phyloP scores from a whole-genome alignment of 352 stramenopile species.

The Pythium graminicola region DNA sequence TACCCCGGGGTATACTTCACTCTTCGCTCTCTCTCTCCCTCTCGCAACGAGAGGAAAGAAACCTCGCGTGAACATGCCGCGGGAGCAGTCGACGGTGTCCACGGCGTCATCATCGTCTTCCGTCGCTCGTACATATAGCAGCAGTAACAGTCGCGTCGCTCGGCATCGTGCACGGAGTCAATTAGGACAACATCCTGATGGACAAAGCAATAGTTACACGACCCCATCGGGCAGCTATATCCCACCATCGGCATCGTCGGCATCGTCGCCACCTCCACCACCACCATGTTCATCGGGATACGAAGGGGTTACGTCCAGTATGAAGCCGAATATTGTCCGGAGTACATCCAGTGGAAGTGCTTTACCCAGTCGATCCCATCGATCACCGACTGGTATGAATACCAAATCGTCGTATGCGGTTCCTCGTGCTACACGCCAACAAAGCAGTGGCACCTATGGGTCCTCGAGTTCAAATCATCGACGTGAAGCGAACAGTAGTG shows the following conservation, averaged over 20 bases:
- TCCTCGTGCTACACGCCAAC: conserved; percentile 1
- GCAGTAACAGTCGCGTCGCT: conserved; percentile 23
- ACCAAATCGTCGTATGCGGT: conserved; percentile 1
- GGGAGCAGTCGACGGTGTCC: conserved; percentile 16
- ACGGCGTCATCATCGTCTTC: background rate
- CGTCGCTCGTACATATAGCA: conserved; percentile 8
- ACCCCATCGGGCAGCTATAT: conserved; percentile 1
- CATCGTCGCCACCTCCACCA: conserved; percentile 18
- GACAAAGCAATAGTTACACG: conserved; percentile 11
- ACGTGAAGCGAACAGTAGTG: conserved; percentile 13
- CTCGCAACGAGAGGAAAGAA: too few relatives aligned
- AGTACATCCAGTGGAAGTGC: conserved; percentile 15
- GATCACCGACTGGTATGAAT: conserved; percentile 5
- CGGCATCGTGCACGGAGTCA: conserved; percentile 25
- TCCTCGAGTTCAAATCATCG: conserved; percentile 7
- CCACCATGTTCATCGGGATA: conserved; percentile 15
- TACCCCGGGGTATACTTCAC: conserved; percentile 5
- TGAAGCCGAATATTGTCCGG: conserved; percentile 16
- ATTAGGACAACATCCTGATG: conserved; percentile 14
- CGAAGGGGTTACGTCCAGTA: conserved; percentile 9
- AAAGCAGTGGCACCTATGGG: conserved; percentile 5
- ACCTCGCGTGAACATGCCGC: conserved; percentile 8
- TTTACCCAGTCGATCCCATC: conserved; percentile 11
- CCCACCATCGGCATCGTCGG: background rate
- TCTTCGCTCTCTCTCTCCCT: background rate